Base-by-base conservation (phyloP, 768 basidiomycete species). In the Russula virescens region DNA sequence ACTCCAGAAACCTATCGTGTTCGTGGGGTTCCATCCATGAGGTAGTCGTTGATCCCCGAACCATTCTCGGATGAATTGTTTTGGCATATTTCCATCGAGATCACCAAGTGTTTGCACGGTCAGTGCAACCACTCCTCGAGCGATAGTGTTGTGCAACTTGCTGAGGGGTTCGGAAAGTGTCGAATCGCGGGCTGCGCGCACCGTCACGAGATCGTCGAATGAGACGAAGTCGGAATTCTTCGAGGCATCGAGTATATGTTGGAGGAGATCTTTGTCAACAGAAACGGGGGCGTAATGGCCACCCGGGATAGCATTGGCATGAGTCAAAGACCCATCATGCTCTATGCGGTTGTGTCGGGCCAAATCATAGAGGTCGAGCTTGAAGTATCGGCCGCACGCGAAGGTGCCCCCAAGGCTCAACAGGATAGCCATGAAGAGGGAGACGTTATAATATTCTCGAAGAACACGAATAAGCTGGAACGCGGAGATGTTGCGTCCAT, bases 11-110 rank as follows among this genome's bases (percentile, higher is more conserved):
- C 68, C 67, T 2, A 49, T 52, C 18, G 48, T 4, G 19, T 25
- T 45, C 51, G 21, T 14, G 19, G 68, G 68, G 38, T 45, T 55
- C 86, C 86, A 87, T 11, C 78, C 80, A 19, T 79, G 78, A 0
- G 86, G 86, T n/a, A 88, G 68, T 10, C 80, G 75, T 63, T 86
- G 83, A 60, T 83, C 77, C 5, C 81, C 83, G 53, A 83, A 81
- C 83, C 84, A 87, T 55, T 79, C 75, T 46, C 72, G 66, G 23
- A 65, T 55, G 55, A 45, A 46, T 38, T 58, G 56, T 58, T 57
- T 66, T 58, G 61, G 54, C 10, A 68, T 31, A 4, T 42, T 51
- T 14, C 65, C 67, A 16, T 63, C 49, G 5, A 13, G 5, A 26
- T 63, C 61, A 40, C 70, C 71, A 11, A 76, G 69, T n/a, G 69